Percentiles rank a stretch among this genome's conserved stretches.
Conservation (phyloP, 192 early-diverging fungal genomes). For the Coemansia sp. region DNA sequence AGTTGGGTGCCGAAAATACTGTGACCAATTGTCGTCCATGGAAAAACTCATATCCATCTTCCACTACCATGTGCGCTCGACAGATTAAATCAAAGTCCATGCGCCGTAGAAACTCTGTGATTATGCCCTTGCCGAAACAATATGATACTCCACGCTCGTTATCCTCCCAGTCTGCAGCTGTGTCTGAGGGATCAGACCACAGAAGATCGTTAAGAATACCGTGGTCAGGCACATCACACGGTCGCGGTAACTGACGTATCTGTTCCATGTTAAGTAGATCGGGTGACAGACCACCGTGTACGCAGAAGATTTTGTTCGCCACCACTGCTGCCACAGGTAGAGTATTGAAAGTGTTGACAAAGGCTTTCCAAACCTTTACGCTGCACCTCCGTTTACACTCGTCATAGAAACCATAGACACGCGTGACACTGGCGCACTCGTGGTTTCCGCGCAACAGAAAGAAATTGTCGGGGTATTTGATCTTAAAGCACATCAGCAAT, state of each 20-base stretch:
- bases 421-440: constrained; percentile 89
- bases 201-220: constrained; percentile 88
- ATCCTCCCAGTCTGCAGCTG: constrained; percentile 77
- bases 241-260: constrained; percentile 74
- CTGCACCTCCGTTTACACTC: constrained; percentile 90
- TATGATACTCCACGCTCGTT: constrained; percentile 96
- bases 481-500: constrained; percentile 91
- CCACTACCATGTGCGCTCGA: constrained; percentile 94
- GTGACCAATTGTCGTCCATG: constrained; percentile 86
- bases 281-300: constrained; percentile 91
- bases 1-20: constrained; percentile 93
- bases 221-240: constrained; percentile 88
- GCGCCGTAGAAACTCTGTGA: constrained; percentile 78
- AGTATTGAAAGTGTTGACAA: constrained; percentile 92
- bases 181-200: constrained; percentile 91
- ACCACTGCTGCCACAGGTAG: constrained; percentile 90
- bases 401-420: constrained; percentile 96
- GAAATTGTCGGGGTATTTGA: constrained; percentile 96
- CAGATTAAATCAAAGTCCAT: constrained; percentile 91
- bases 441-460: constrained; percentile 97
- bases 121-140: constrained; percentile 83
- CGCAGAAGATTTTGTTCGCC: constrained; percentile 91
- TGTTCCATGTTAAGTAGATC: constrained; percentile 79
- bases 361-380: constrained; percentile 87
- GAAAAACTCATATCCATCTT: constrained; percentile 98